Conservation (phyloP, 2,329 filamentous ascomycete species). For the Diplodia mutila region DNA sequence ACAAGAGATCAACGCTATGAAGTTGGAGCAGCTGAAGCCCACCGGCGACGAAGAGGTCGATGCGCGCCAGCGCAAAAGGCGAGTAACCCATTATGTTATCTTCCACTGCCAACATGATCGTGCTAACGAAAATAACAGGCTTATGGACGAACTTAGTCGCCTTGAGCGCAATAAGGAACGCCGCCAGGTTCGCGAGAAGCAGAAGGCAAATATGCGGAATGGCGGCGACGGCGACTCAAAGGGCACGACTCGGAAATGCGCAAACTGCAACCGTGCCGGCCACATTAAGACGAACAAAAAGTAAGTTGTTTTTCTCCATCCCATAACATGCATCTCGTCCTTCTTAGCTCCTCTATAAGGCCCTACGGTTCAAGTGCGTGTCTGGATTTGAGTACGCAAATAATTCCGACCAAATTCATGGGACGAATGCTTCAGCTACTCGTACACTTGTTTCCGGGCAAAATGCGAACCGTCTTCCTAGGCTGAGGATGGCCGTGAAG, state of each 20-base stretch:
- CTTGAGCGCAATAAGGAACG: slow-evolving; percentile 91
- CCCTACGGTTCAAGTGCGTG: background rate
- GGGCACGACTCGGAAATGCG: slow-evolving; percentile 79
- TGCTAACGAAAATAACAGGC: slow-evolving; percentile 48
- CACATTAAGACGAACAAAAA: slow-evolving; percentile 99
- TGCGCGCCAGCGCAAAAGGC: slow-evolving; percentile 60
- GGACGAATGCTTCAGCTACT: background rate
- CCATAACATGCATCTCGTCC: background rate
- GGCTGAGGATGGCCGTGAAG: background rate
- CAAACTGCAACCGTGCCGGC: slow-evolving; percentile 93
- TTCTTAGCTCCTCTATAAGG: background rate
- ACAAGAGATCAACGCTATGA: slow-evolving; percentile 71
- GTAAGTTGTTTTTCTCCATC: slow-evolving; percentile 50
- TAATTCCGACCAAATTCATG: background rate
- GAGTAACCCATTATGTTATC: slow-evolving; percentile 32
- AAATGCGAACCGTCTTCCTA: background rate
- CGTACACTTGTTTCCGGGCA: background rate
- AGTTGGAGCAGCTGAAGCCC: slow-evolving; percentile 63
- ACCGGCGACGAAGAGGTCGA: slow-evolving; percentile 71
- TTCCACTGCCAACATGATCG: background rate
- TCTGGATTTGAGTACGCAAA: too few relatives aligned
- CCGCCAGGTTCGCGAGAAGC: slow-evolving; percentile 85
- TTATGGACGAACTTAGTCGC: slow-evolving; percentile 76
- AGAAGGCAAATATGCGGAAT: slow-evolving; percentile 65
- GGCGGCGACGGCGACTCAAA: slow-evolving; percentile 54